phyloP scores from a whole-genome alignment of 192 early-diverging fungal genomes.

The Entophlyctis helioformis region DNA sequence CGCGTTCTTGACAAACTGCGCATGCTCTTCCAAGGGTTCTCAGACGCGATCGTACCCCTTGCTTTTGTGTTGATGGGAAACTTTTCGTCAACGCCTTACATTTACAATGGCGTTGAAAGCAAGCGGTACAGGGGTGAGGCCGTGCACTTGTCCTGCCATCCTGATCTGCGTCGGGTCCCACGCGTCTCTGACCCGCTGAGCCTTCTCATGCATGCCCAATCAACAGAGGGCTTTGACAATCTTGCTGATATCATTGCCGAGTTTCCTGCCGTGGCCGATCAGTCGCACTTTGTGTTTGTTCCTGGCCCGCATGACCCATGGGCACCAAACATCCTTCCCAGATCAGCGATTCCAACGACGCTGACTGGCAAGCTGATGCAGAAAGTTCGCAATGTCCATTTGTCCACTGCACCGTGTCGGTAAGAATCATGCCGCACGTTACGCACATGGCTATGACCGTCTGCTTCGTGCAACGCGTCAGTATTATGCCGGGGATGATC shows the following conservation, averaged over 20 bases:
- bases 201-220: background rate
- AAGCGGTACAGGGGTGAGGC: constrained; percentile 45
- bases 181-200: no score
- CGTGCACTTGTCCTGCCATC: background rate
- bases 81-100: constrained; percentile 66
- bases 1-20: constrained; percentile 62
- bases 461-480: no score
- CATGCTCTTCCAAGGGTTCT: constrained; percentile 64
- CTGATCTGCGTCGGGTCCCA: no score
- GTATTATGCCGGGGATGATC: no score
- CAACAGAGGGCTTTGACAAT: constrained; percentile 26
- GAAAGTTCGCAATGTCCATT: constrained; percentile 43
- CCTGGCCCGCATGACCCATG: constrained; percentile 82
- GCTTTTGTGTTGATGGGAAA: constrained; percentile 83
- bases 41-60: constrained; percentile 49
- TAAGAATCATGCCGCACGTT: no score
- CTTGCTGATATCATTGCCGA: constrained; percentile 57
- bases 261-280: constrained; percentile 40
- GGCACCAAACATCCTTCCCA: constrained; percentile 57
- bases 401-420: no score
- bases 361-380: constrained; percentile 50
- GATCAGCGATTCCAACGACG: constrained; percentile 58
- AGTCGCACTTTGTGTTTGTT: constrained; percentile 75
- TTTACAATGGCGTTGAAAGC: constrained; percentile 46
- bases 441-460: no score